phyloP scores from a whole-genome alignment of 179 eudicot genomes.

The Monotropa hypopitys region DNA sequence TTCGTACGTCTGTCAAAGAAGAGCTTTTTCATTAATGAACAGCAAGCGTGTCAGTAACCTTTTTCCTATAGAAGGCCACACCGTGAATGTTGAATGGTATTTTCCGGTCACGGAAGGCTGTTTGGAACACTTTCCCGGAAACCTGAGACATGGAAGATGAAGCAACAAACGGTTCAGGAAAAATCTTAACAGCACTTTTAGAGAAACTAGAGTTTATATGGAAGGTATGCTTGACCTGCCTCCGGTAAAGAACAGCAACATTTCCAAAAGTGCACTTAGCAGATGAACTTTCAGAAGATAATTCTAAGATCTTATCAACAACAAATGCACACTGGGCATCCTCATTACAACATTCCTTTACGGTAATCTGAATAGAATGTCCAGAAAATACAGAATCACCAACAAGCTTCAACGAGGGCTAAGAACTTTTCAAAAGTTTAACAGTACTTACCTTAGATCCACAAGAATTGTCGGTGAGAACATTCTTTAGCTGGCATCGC shows the following conservation, averaged over 20 bases:
- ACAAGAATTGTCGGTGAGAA: slow-evolving; percentile 65
- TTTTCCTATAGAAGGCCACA: slow-evolving; percentile 88
- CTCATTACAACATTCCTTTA: slow-evolving; percentile 79
- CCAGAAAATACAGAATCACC: slow-evolving; percentile 3
- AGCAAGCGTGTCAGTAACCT: slow-evolving; percentile 29
- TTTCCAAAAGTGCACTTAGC: slow-evolving; percentile 45
- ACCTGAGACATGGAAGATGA: slow-evolving; percentile 32
- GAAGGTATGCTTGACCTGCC: slow-evolving; percentile 51
- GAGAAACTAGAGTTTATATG: background rate
- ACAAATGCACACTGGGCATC: slow-evolving; percentile 78
- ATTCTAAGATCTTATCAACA: slow-evolving; percentile 75
- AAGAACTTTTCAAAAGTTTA: background rate
- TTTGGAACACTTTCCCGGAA: slow-evolving; percentile 69
- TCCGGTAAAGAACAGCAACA: slow-evolving; percentile 79
- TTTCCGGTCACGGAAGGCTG: slow-evolving; percentile 63
- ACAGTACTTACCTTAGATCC: slow-evolving; percentile 54
- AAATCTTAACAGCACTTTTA: background rate
- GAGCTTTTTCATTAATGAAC: slow-evolving; percentile 3
- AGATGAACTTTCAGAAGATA: slow-evolving; percentile 37
- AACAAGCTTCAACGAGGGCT: background rate
- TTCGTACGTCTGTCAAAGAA: background rate
- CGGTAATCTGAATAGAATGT: slow-evolving; percentile 35
- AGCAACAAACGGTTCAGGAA: slow-evolving; percentile 10
- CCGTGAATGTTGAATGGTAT: slow-evolving; percentile 90
- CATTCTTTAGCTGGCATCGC: slow-evolving; percentile 47